Percentiles rank a stretch among this genome's conserved stretches.
Conservation (phyloP, 78 protist genomes). For the Cavenderia fasciculata region DNA sequence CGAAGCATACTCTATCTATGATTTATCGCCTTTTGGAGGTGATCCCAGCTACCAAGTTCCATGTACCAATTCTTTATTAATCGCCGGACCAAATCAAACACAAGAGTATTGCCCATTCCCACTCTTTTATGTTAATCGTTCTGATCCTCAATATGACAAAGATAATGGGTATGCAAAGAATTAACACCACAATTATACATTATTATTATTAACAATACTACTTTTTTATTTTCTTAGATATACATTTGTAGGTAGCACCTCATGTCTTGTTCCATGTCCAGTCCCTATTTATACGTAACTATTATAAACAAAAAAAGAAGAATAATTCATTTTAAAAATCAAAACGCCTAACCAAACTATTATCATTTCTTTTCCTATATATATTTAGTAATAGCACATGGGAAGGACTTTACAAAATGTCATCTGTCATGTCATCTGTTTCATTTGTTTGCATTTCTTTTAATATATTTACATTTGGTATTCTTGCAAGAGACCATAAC, state of each 20-base stretch:
- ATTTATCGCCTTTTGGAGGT: neutral
- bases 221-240: neutral
- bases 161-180: neutral
- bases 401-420: constrained; percentile 1
- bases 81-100: neutral
- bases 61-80: neutral
- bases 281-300: neutral
- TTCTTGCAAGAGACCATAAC: neutral
- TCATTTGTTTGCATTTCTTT: neutral
- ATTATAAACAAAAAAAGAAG: too few relatives aligned
- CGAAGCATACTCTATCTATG: neutral
- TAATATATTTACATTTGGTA: neutral
- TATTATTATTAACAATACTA: neutral
- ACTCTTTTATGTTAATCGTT: neutral
- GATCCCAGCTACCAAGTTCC: neutral
- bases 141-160: neutral
- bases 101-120: neutral
- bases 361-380: too few relatives aligned
- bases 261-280: neutral
- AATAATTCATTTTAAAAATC: too few relatives aligned
- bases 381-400: neutral
- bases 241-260: neutral
- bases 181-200: neutral
- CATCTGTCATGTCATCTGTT: neutral
- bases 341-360: too few relatives aligned